Evolutionary conservation across 495 filamentous ascomycete genomes (phyloP), one percentile per base, ranked within the genome.

Genomic region (Echria macrotheca): DNA sequence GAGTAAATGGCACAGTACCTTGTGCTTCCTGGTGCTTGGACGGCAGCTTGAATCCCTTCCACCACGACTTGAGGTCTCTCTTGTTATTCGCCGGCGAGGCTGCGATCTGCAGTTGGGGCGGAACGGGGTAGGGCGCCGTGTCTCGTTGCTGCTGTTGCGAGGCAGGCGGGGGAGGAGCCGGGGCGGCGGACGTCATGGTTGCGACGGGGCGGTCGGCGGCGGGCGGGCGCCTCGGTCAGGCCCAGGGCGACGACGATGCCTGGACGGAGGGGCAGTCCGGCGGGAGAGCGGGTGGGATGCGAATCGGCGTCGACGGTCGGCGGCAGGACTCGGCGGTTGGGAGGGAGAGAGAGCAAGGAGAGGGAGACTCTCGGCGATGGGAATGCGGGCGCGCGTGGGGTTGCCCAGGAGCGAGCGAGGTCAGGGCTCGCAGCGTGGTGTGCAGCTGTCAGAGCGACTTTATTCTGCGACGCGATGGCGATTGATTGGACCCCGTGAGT

Each of bases 41-140:
- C 39, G 81, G 81, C 25, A 81, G 76, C 68, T 86, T 89, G 71
- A 96, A 95, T 41, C 80, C 78, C 68, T 84, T 90, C 90, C 89
- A 95, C 90, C 90, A 96, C 22, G 84, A 88, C 57, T 87, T 83
- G 47, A 95, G 72, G 58, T 94, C 87, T 59, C 86, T 79, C 67
- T 82, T 90, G 44, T 79, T 84, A 7, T 44, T 29, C 14, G 21
- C 28, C 26, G 88, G 83, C 8, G 84, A 81, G 29, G 85, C 82
- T 47, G 65, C 60, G 29, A 67, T 51, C 31, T 65, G 58, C 41
- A 55, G 39, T 42, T 51, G 61, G 22, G 52, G 12, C 15, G 60
- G 38, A 6, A 40, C 42, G 36, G 55, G 53, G 18, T 55, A 44
- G 2, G 51, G 42, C 15, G 50, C 32, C 38, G 52, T 58, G 31